Base-by-base conservation (phyloP, 2,329 filamentous ascomycete genomes). In the Xylariaceae sp. region DNA sequence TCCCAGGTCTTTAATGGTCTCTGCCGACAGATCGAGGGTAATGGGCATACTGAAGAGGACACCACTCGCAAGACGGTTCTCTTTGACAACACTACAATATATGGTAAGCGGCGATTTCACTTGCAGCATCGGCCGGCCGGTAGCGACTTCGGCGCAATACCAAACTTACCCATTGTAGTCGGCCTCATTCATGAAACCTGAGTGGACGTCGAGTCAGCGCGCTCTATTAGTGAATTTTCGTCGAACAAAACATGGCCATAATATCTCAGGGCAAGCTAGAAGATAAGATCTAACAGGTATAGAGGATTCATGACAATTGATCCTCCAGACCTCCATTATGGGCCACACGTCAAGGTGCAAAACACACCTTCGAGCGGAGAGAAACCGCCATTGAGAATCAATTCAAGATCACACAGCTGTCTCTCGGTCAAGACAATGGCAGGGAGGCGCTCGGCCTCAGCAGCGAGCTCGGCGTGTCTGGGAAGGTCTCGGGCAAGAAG, bases 321-420 rank as follows among this genome's bases (percentile, higher is more conserved):
- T 19, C 19, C 32, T 8, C 32, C 32, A 8, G 32, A 6, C 8
- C 2, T 40, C 3, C 35, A 30, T 29, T 11, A 40, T 47, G 47
- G 30, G 30, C 29, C 6, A n/a, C 7, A 19, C 5, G 26, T 19
- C 3, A 6, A 9, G 37, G 43, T 43, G 37, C 32, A 41, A 30
- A 43, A 80, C 84, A 60, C 68, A 95, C 91, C 94, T 84, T 99
- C 92, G 41, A 99, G 84, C 56, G 94, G 94, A 62, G 91, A 96
- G 79, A 99, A 99, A 63, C 94, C 94, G 71, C 94, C 94, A 74
- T 91, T 97, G 73, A 99, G 85, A 69, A 99, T 91, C 74, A 99
- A 77, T 76, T 99, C 94, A 64, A 99, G 81, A 80, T 99, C 94
- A 76, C 94, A 99, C 48, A 99, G 85, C 76, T 99, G 94, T 68